Evolutionary conservation across 2,329 filamentous ascomycete species (phyloP).

Genomic region (Aspergillus brunneoviolaceus): DNA sequence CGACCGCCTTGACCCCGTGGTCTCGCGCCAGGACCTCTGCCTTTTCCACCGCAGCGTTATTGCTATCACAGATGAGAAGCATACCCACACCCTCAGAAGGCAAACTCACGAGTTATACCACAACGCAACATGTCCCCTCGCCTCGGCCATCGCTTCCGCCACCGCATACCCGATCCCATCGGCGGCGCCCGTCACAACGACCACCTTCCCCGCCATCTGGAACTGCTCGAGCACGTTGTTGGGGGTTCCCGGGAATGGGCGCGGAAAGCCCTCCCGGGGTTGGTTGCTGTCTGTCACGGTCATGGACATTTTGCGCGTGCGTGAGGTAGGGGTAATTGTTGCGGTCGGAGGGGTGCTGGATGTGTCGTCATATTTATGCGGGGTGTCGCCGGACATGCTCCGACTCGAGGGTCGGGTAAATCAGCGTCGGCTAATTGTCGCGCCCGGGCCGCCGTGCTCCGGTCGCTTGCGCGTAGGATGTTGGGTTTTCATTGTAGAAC

Average conservation of each 20-base stretch:
- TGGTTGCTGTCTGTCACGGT: conserved; percentile 30
- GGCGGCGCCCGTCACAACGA: conserved; percentile 48
- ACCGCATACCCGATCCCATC: conserved; percentile 50
- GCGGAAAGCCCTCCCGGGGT: conserved; percentile 37
- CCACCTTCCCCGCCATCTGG: conserved; percentile 40
- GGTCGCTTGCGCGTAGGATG: too few species aligned
- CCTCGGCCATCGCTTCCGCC: conserved; percentile 49
- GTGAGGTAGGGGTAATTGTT: background rate
- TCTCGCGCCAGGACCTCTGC: conserved; percentile 33
- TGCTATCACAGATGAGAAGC: conserved; percentile 20
- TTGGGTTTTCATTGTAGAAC: too few species aligned
- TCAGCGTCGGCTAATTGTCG: too few species aligned
- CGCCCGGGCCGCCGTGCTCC: too few species aligned
- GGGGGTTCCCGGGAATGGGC: conserved; percentile 41
- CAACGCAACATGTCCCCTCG: conserved; percentile 43
- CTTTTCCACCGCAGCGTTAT: conserved; percentile 37
- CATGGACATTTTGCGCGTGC: conserved; percentile 41
- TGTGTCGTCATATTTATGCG: too few species aligned
- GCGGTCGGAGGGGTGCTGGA: background rate
- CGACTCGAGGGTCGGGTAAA: too few species aligned
- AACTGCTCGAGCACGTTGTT: conserved; percentile 50
- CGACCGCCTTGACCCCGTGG: conserved; percentile 39
- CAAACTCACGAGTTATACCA: conserved; percentile 40
- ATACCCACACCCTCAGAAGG: background rate
- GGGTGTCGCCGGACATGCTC: too few species aligned